Base-by-base conservation (phyloP, 2,329 filamentous ascomycete species). In the Sphaceloma murrayae region DNA sequence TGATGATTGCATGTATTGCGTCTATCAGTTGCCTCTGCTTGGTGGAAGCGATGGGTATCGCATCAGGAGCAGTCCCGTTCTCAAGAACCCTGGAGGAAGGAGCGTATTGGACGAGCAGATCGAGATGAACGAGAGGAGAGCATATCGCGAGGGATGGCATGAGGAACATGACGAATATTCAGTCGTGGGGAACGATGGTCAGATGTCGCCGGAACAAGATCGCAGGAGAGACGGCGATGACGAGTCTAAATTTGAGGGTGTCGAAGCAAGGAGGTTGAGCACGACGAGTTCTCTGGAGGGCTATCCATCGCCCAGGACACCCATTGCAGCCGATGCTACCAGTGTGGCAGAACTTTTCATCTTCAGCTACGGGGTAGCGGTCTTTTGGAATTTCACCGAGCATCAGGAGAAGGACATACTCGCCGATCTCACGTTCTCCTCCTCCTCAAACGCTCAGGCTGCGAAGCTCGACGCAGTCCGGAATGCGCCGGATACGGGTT, bases 371-470 rank as follows among this genome's bases (percentile, higher is more conserved):
- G 91, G 91, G 14, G 89, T 98, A 1, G 89, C 91, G 0, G 91
- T 98, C 4, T 94, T 98, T 61, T 98, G 91, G 91, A 98, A 98
- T 62, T 95, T 98, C 55, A 89, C 85, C 8, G 88, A 94, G 62
- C 77, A 82, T 52, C 91, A 98, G 61, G 91, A 98, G 62, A 95
- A 94, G 63, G 88, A 95, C 56, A 85, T 96, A 34, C 74, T 98
- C 16, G 91, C 91, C 29, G 91, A 98, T 62, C 69, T 98, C 44
- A 91, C 87, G 1, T 96, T 98, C 64, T 85, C 85, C 8, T 76
- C 80, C 52, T 78, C 75, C 44, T 76, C 81, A 47, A 74, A 42
- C 16, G 21, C 46, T 27, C 31, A 45, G 33, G 31, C 46, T 38
- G 24, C 34, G 26, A 47, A 31, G 39, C 31, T 42, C 29, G 33